These are phyloP conservation scores for Neurospora sublineolata DNA, from an alignment of 495 filamentous ascomycete genomes.

Conservation along the genomic window DNA sequence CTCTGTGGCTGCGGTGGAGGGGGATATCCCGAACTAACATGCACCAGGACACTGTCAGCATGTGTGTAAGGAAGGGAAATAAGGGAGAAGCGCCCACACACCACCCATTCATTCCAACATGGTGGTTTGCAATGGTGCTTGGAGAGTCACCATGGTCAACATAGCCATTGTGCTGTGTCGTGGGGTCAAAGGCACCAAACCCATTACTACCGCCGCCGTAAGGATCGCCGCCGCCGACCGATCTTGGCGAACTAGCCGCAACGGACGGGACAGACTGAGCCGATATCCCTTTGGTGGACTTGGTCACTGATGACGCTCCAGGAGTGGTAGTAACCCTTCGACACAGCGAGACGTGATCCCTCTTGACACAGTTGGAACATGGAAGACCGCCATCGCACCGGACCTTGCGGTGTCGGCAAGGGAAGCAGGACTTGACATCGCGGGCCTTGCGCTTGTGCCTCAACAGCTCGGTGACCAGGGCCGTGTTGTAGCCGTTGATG, in stretches of 20 bases:
- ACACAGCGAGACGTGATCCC: constrained; percentile 4
- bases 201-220: neutral
- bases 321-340: neutral
- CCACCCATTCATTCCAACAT: neutral
- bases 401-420: constrained; percentile 6
- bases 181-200: neutral
- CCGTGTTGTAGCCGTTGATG: neutral
- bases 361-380: constrained; percentile 3
- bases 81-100: neutral
- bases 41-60: neutral
- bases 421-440: constrained; percentile 6
- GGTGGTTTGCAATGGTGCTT: neutral
- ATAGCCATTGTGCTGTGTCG: neutral
- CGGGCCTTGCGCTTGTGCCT: constrained; percentile 3
- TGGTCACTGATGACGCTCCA: neutral
- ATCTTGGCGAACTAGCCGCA: neutral
- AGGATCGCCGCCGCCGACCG: neutral
- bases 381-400: constrained; percentile 2
- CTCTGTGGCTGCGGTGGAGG: neutral
- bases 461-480: constrained; percentile 2
- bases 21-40: neutral
- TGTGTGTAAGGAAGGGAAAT: neutral
- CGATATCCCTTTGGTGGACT: neutral
- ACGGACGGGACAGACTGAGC: neutral
- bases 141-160: neutral